phyloP scores from a whole-genome alignment of 1,284 basidiomycete species.

The Ustilago cynodontis region DNA sequence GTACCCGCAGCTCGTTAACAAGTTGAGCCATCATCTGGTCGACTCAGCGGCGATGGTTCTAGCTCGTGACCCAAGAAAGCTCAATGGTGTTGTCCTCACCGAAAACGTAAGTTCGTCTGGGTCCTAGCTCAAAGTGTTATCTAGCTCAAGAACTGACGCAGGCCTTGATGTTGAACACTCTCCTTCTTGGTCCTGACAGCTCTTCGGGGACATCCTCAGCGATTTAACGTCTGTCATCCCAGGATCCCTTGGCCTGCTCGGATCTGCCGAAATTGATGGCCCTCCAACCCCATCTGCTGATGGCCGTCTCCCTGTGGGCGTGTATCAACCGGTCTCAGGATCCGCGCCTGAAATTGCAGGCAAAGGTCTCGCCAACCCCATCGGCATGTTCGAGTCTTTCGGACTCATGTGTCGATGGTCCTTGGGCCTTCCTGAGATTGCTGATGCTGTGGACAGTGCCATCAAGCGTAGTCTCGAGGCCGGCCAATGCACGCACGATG shows the following conservation, averaged over 20 bases:
- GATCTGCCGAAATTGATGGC: conserved; percentile 94
- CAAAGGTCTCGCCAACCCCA: conserved; percentile 92
- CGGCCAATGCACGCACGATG: conserved; percentile 85
- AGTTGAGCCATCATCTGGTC: conserved; percentile 79
- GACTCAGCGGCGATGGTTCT: conserved; percentile 97
- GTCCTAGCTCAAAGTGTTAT: neutral
- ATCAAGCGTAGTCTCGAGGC: conserved; percentile 88
- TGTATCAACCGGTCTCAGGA: conserved; percentile 88
- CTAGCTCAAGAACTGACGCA: neutral
- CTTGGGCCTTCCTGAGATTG: conserved; percentile 80
- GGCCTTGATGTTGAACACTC: neutral
- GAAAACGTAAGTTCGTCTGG: conserved; percentile 50
- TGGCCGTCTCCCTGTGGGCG: conserved; percentile 74
- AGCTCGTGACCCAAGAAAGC: conserved; percentile 87
- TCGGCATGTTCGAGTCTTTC: conserved; percentile 94
- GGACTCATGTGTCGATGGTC: conserved; percentile 95
- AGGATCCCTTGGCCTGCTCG: conserved; percentile 78
- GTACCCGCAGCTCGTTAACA: conserved; percentile 45
- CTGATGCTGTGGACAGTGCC: conserved; percentile 84
- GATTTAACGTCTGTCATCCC: conserved; percentile 49
- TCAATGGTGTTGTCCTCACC: conserved; percentile 81
- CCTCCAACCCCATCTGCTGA: conserved; percentile 75
- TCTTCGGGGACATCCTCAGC: conserved; percentile 53
- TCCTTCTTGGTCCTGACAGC: conserved; percentile 9
- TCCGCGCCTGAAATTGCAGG: conserved; percentile 92